Percentiles rank a stretch among this genome's conserved stretches.
Evolutionary conservation across 805 yeast genomes (phyloP).

Genomic region (Metschnikowia continentalis): DNA sequence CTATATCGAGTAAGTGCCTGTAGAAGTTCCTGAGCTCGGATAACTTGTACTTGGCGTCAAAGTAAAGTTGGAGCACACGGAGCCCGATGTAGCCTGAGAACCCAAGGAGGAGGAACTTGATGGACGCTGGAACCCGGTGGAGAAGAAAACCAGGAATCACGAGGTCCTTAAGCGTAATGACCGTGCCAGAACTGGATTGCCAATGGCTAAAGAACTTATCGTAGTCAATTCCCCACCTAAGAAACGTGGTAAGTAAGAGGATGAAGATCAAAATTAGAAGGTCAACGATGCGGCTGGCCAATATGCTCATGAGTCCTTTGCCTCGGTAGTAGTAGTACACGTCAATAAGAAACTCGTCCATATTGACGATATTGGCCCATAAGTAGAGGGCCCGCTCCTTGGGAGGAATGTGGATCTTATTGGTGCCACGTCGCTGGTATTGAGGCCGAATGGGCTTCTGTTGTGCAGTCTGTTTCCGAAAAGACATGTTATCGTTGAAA

Average conservation of each 20-base stretch:
- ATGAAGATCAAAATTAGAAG: conserved; percentile 75
- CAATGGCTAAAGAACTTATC: conserved; percentile 26
- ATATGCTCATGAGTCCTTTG: conserved; percentile 78
- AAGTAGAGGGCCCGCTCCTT: conserved; percentile 83
- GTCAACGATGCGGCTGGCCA: conserved; percentile 61
- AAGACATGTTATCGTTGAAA: conserved; percentile 3
- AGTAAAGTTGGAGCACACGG: conserved; percentile 50
- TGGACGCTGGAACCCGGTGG: conserved; percentile 35
- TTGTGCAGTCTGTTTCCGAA: neutral
- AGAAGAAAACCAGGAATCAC: conserved; percentile 43
- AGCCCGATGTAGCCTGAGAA: conserved; percentile 52
- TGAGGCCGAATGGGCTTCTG: neutral
- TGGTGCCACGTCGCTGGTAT: conserved; percentile 5
- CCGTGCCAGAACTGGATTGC: conserved; percentile 18
- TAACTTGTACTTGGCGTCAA: conserved; percentile 59
- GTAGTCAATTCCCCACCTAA: conserved; percentile 78
- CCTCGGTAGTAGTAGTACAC: conserved; percentile 81
- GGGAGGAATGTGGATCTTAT: conserved; percentile 32
- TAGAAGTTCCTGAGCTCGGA: conserved; percentile 76
- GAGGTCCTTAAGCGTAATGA: conserved; percentile 31
- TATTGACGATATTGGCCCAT: conserved; percentile 94
- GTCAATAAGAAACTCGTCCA: conserved; percentile 81
- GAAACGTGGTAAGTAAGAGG: conserved; percentile 69
- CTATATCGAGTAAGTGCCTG: conserved; percentile 60
- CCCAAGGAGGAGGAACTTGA: conserved; percentile 60